Evolutionary conservation across 192 early-diverging fungal species (phyloP), one percentile per base, ranked within the genome.

Genomic region (Mortierella antarctica): DNA sequence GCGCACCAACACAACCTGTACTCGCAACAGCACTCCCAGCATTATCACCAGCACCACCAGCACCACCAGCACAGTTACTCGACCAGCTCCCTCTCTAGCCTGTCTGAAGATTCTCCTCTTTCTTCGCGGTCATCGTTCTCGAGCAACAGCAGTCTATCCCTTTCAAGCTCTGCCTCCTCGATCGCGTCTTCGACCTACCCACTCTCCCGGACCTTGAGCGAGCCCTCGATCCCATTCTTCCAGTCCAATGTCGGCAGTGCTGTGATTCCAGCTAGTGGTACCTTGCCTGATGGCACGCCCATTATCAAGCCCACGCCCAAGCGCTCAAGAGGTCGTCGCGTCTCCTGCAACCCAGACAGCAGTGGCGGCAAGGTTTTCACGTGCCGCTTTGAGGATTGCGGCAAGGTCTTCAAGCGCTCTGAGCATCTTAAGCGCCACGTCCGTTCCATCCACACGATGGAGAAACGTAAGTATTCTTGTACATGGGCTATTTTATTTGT

Each of bases 381-480:
- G 17, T 90, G 88, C 73, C 81, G 81, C 50, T 79, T 80, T 45
- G 84, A 84, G 13, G 87, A 84, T 14, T 90, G 89, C 67, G 89
- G 89, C 40, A 87, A 88, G 66, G 75, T 90, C 31, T 90, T 90
- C 48, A 90, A 90, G 70, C 51, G 89, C 23, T 90, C 89, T 11
- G 89, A 90, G 57, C 89, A 90, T 65, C 70, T 90, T 15, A 90
- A 90, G 66, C 72, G 89, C 56, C 89, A 90, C 45, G 83, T 88
- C 64, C 83, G 89, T 54, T 88, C 87, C 39, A 90, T 90, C 58
- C 89, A 90, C 54, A 90, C 89, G 1, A 76, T 87, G 50, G 89
- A 90, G 65, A 86, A 88, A 85, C 89, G 88, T 89, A 86, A 84
- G 86, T 81, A 47, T 57, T 62, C 31, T 13, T 9, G 13, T 40